Evolutionary conservation across 2,329 filamentous ascomycete species (phyloP), one percentile per base, ranked within the genome.

Genomic region (Pseudovirgaria hyperparasitica): DNA sequence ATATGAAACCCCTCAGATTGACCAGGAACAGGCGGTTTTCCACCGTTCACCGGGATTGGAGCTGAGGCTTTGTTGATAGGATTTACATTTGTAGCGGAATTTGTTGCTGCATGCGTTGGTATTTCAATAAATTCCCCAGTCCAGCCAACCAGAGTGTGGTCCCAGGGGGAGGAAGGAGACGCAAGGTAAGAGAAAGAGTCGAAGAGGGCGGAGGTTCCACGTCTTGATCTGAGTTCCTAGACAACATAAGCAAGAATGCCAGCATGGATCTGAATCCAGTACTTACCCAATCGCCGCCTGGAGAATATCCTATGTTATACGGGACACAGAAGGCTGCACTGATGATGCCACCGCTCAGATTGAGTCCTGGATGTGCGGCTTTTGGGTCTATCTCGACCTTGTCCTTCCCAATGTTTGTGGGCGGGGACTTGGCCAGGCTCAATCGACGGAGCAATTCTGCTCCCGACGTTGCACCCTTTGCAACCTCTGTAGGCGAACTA

Each of bases 111-210:
- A 34, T 34, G 29, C 40, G 37, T 35, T n/a, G 54, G 38, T 15
- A 43, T 34, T 7, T 46, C 41, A 20, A 45, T 45, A 20, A 65
- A 60, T 34, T 96, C 87, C 32, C 87, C 87, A 3, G 87, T 93
- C 87, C 87, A 96, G 23, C 84, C 86, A 28, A 96, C 81, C 5
- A 94, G 70, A 1, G 77, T 90, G 58, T 94, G 87, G 43, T 85
- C 82, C 86, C 86, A 96, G 12, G 78, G 75, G 2, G 78, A 76
- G 22, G 79, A 68, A 30, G 78, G 66, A n/a, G 85, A 92, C 4
- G 85, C 82, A 23, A 96, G 72, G 55, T 92, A 77, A 30, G 77
- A 72, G 46, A 96, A 85, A 7, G 85, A 86, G 52, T 94, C 85
- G 56, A 92, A 92, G 18, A 96, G 68, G 10, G 87, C 85, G 9